These are phyloP conservation scores for Patellifolia procumbens DNA, from an alignment of 179 eudicot genomes.

Conservation along the genomic window DNA sequence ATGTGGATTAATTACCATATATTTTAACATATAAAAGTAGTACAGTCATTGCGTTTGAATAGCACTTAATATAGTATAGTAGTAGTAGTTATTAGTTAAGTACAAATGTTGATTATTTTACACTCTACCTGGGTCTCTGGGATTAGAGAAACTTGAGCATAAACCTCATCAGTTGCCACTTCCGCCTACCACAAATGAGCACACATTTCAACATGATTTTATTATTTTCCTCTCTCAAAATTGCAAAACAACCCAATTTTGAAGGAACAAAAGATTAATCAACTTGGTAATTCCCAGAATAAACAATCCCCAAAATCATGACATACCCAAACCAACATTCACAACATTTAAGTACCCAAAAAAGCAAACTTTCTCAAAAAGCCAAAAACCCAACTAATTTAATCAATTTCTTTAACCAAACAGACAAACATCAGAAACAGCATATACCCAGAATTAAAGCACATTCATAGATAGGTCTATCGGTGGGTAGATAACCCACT, in stretches of 20 bases:
- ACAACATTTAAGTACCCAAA: conserved; percentile 27
- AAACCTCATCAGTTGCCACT: conserved; percentile 82
- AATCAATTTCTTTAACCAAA: neutral
- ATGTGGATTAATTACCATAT: conserved; percentile 22
- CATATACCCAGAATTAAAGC: conserved; percentile 36
- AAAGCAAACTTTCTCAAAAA: conserved; percentile 31
- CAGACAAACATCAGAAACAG: conserved; percentile 27
- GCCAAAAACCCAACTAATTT: conserved; percentile 13
- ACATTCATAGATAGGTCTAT: too few relatives aligned
- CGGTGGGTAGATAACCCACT: too few relatives aligned
- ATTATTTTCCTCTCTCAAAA: conserved; percentile 14
- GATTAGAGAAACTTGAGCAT: conserved; percentile 82
- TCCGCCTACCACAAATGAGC: conserved; percentile 65
- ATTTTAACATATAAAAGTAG: neutral
- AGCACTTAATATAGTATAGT: conserved; percentile 14
- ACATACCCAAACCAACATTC: conserved; percentile 40
- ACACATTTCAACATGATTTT: conserved; percentile 36
- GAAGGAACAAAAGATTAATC: conserved; percentile 32
- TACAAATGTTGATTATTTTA: conserved; percentile 25
- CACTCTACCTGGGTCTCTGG: conserved; percentile 72
- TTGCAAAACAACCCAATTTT: conserved; percentile 32
- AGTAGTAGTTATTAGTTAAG: too few relatives aligned
- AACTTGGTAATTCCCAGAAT: conserved; percentile 26
- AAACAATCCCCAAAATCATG: conserved; percentile 28
- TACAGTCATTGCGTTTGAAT: neutral